These are phyloP conservation scores for Candida freyschussii DNA, from an alignment of 1,139 yeast genomes.

Conservation along the genomic window DNA sequence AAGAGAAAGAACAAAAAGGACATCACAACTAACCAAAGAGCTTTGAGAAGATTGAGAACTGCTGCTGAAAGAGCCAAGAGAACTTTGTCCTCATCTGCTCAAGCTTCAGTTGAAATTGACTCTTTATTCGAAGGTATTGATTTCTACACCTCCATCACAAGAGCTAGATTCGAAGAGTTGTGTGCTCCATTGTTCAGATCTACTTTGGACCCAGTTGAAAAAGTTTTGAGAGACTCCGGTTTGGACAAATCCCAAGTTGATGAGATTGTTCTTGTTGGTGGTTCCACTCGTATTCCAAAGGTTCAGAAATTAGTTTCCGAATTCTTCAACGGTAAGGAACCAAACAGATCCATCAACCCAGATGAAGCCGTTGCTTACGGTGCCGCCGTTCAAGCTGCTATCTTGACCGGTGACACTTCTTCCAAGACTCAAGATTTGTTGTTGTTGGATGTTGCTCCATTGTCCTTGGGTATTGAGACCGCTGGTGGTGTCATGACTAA, in stretches of 20 bases:
- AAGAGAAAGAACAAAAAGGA: slow-evolving; percentile 82
- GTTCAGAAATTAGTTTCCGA: slow-evolving; percentile 82
- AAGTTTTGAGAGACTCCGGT: slow-evolving; percentile 79
- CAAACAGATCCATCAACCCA: slow-evolving; percentile 85
- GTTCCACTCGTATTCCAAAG: slow-evolving; percentile 93
- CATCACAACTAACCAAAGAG: slow-evolving; percentile 70
- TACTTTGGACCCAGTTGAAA: slow-evolving; percentile 80
- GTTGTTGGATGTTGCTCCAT: slow-evolving; percentile 44
- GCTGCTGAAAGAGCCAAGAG: slow-evolving; percentile 92
- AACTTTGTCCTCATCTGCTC: slow-evolving; percentile 79
- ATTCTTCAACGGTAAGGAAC: slow-evolving; percentile 87
- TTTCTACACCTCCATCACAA: slow-evolving; percentile 76
- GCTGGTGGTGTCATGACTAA: slow-evolving; percentile 46
- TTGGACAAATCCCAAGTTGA: slow-evolving; percentile 74
- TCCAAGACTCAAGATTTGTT: slow-evolving; percentile 65
- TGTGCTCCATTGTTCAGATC: slow-evolving; percentile 82
- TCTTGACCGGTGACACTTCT: slow-evolving; percentile 63
- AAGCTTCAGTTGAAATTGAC: slow-evolving; percentile 82
- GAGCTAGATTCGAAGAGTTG: slow-evolving; percentile 89
- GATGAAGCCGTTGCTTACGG: slow-evolving; percentile 76
- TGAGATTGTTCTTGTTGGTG: slow-evolving; percentile 88
- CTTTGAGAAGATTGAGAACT: slow-evolving; percentile 82
- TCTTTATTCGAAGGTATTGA: slow-evolving; percentile 74
- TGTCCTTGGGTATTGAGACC: slow-evolving; percentile 63
- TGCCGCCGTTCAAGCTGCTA: slow-evolving; percentile 85